These are phyloP conservation scores for Diaporthe australafricana DNA, from an alignment of 2,329 filamentous ascomycete species.

Conservation along the genomic window DNA sequence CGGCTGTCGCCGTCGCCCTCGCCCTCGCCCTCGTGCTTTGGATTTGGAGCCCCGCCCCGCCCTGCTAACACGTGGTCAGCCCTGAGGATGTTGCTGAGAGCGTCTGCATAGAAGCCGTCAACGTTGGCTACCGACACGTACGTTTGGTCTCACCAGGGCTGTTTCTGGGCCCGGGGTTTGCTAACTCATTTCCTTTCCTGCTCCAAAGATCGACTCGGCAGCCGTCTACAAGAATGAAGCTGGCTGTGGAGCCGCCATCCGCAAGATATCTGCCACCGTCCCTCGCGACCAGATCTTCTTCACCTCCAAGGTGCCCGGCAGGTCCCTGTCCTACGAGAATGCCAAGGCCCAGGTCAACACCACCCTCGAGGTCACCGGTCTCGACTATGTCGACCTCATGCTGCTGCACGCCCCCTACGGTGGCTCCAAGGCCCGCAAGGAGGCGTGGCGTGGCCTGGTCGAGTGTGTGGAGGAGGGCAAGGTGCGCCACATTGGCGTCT, in stretches of 20 bases:
- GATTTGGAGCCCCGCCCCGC: background rate
- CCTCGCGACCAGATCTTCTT: slow-evolving; percentile 64
- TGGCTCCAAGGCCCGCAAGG: slow-evolving; percentile 66
- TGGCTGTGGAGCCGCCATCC: slow-evolving; percentile 58
- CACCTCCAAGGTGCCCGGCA: slow-evolving; percentile 66
- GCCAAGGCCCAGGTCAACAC: slow-evolving; percentile 73
- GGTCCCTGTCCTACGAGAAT: slow-evolving; percentile 66
- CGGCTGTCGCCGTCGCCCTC: background rate
- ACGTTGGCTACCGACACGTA: slow-evolving; percentile 66
- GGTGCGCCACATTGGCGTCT: slow-evolving; percentile 71
- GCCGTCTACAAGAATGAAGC: slow-evolving; percentile 64
- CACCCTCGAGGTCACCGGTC: slow-evolving; percentile 70
- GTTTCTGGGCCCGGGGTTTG: background rate
- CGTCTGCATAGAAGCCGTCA: slow-evolving; percentile 58
- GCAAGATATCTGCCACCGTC: slow-evolving; percentile 50
- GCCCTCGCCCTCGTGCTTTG: background rate
- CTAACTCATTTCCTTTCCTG: background rate
- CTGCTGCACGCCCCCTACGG: slow-evolving; percentile 73
- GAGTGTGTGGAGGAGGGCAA: slow-evolving; percentile 72
- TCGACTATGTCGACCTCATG: slow-evolving; percentile 76
- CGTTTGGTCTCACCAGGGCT: slow-evolving; percentile 34
- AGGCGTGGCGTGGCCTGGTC: slow-evolving; percentile 72
- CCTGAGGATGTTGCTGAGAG: slow-evolving; percentile 51
- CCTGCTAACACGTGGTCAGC: slow-evolving; percentile 41
- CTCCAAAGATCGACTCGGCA: slow-evolving; percentile 63